phyloP scores from a whole-genome alignment of 345 rosid species.

The Psidium friedrichsthalianum region DNA sequence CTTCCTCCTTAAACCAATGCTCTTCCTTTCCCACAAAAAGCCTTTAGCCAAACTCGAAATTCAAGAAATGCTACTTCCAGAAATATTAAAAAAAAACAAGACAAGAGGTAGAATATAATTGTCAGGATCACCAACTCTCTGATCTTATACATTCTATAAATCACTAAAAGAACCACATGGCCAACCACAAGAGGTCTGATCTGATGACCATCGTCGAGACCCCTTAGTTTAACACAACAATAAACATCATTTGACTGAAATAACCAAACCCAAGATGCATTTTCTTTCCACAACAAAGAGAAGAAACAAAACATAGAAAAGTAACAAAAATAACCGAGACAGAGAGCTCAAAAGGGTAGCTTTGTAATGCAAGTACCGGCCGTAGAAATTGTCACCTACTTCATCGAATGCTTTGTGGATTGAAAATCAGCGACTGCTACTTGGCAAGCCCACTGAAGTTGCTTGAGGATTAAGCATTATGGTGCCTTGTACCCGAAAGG shows the following conservation, averaged over 20 bases:
- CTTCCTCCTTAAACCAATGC: neutral
- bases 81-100: neutral
- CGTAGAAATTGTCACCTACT: neutral
- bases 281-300: neutral
- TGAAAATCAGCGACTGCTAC: neutral
- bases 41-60: neutral
- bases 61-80: neutral
- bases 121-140: neutral
- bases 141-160: neutral
- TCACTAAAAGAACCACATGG: neutral
- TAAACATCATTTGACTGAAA: neutral
- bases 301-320: neutral
- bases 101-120: neutral
- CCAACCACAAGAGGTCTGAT: neutral
- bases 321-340: neutral
- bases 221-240: neutral
- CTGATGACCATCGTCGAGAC: neutral
- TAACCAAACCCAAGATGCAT: neutral
- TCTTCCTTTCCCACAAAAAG: neutral
- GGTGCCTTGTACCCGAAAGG: neutral
- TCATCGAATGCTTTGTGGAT: neutral
- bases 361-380: neutral
- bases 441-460: neutral
- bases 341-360: neutral
- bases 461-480: neutral